These are phyloP conservation scores for Sporothrix pseudoabietina DNA, from an alignment of 2,329 filamentous ascomycete species.

Conservation along the genomic window DNA sequence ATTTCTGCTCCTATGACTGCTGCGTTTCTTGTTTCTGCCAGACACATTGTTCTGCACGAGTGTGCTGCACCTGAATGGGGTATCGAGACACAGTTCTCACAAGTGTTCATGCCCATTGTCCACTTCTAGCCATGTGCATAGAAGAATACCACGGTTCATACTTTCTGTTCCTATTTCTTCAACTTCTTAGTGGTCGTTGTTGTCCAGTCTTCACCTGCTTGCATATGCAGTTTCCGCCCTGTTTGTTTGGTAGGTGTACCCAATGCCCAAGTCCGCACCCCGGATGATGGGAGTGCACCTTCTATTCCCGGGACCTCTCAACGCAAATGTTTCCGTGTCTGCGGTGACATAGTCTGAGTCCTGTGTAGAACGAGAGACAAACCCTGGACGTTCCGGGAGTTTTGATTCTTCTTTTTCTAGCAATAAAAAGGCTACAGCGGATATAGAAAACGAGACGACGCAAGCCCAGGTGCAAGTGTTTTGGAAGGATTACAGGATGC, in stretches of 20 bases:
- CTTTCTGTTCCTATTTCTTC: not conserved
- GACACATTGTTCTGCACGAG: not conserved
- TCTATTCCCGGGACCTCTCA: not conserved
- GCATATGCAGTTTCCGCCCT: not conserved
- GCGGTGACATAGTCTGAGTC: not conserved
- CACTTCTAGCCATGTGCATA: not conserved
- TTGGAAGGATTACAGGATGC: slow-evolving; percentile 17
- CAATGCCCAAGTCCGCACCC: not conserved
- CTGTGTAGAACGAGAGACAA: not conserved
- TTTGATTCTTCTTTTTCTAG: not conserved
- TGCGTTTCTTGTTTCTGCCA: not conserved
- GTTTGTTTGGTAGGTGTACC: not conserved
- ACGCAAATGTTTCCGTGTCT: not conserved
- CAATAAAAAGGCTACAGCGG: not conserved
- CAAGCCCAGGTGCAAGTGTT: not conserved
- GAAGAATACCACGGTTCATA: not conserved
- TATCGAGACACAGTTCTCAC: too few species aligned
- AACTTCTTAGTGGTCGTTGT: not conserved
- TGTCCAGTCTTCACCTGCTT: not conserved
- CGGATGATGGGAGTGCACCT: not conserved
- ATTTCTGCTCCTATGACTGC: not conserved
- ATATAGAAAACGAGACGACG: not conserved
- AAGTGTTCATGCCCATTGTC: not conserved
- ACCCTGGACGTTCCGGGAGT: not conserved
- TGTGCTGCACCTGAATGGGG: not conserved